Evolutionary conservation across 2,329 filamentous ascomycete genomes (phyloP), one percentile per base, ranked within the genome.

Genomic region (Grosmannia serpens): DNA sequence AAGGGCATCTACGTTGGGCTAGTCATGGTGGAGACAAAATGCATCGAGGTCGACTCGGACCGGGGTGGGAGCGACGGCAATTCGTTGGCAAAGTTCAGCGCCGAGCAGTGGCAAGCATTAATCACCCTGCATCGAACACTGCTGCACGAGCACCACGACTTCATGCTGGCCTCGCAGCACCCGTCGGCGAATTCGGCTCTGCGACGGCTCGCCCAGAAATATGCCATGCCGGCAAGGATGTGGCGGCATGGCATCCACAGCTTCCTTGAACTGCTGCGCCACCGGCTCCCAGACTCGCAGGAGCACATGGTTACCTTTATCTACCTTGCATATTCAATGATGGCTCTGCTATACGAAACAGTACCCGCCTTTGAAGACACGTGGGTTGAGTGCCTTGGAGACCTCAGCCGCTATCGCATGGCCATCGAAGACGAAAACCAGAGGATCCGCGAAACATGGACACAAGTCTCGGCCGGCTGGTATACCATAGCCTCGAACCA

Each of bases 221-320:
- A 96, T 64, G 84, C 85, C 0, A 96, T 97, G 89, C 91, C 92
- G 0, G 90, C 89, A 0, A 77, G 92, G 0, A 94, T 97, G 88
- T 97, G 94, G 94, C 80, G 89, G 0, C 89, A 95, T 65, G 92
- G 89, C 0, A 96, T 97, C 4, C 90, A 95, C 67, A 85, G 84
- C 0, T 94, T 94, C 59, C 76, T 95, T 0, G 89, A 95, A 63
- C 69, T 95, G 0, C 70, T 95, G 0, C 77, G 89, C 0, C 84
- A 89, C 63, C 81, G 85, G 2, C 74, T 96, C 0, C 92, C 91
- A 0, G 78, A 77, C 0, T 91, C 88, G 1, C 73, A 91, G 0
- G 91, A 96, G 55, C 88, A 95, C 58, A 96, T 97, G 91, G 74
- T 96, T 0, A 84, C 85, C 0, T 97, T 96, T 58, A 90, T 97